Evolutionary conservation across 202 grass and related monocot genomes (phyloP).

Genomic region (Elaeis oleifera): DNA sequence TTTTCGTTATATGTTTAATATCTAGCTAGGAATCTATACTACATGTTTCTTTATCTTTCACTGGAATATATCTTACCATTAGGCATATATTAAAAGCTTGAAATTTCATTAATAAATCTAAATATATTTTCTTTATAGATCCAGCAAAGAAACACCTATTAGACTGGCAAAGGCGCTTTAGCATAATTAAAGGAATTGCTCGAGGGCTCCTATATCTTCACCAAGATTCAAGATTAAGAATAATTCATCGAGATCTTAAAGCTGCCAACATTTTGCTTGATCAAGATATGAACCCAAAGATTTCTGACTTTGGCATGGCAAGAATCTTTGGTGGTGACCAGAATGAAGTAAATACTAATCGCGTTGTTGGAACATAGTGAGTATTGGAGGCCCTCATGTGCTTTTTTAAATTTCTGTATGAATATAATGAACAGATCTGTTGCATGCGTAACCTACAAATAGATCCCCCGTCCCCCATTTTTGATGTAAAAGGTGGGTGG

Average conservation of each 20-base stretch:
- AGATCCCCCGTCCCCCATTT: too few relatives aligned
- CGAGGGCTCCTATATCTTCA: conserved; percentile 78
- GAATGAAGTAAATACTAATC: not conserved
- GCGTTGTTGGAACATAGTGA: conserved; percentile 50
- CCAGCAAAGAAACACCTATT: conserved; percentile 19
- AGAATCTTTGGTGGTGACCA: conserved; percentile 31
- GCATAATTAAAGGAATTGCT: conserved; percentile 49
- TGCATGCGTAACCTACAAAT: not conserved
- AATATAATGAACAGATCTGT: not conserved
- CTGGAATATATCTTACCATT: too few relatives aligned
- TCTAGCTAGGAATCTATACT: not conserved
- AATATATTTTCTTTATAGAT: conserved; percentile 23
- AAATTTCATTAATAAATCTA: too few relatives aligned
- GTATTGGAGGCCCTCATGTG: not conserved
- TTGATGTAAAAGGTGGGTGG: too few relatives aligned
- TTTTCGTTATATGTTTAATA: not conserved
- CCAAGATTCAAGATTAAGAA: conserved; percentile 64
- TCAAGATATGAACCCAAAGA: conserved; percentile 37
- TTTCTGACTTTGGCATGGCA: conserved; percentile 61
- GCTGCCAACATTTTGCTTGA: conserved; percentile 55
- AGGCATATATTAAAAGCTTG: too few relatives aligned
- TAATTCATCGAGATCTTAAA: conserved; percentile 81
- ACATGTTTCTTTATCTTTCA: too few relatives aligned
- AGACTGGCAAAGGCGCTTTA: conserved; percentile 33
- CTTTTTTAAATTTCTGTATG: too few relatives aligned